A percentile compares a stretch with the other conserved stretches of the same genome.
phyloP scores from a whole-genome alignment of 1,139 yeast species.

The Taphrina pruni region DNA sequence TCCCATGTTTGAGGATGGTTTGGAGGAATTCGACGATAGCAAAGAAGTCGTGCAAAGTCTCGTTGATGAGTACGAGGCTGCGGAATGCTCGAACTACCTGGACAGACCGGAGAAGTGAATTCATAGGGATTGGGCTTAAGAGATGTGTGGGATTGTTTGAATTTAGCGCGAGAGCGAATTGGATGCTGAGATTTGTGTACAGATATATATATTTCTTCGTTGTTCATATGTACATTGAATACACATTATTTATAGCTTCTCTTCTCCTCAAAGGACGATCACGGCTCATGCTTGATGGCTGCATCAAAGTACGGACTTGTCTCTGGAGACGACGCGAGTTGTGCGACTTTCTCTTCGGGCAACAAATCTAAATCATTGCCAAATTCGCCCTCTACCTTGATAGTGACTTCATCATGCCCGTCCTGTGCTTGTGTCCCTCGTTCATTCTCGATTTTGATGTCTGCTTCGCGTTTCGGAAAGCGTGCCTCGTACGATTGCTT shows the following conservation, averaged over 20 bases:
- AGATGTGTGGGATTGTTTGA: neutral
- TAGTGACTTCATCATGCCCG: neutral
- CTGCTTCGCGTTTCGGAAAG: slow-evolving; percentile 2
- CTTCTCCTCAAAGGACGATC: neutral
- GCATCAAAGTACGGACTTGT: slow-evolving; percentile 16
- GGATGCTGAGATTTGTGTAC: neutral
- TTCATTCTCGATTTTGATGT: slow-evolving; percentile 14
- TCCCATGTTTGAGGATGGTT: slow-evolving; percentile 62
- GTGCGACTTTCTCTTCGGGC: slow-evolving; percentile 41
- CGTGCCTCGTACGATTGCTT: slow-evolving; percentile 16
- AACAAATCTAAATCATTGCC: slow-evolving; percentile 24
- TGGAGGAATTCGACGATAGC: slow-evolving; percentile 80
- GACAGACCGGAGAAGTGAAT: slow-evolving; percentile 11
- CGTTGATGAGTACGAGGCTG: slow-evolving; percentile 72
- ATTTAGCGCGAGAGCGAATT: slow-evolving; percentile 10
- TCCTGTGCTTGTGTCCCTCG: neutral
- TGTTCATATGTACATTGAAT: slow-evolving; percentile 12
- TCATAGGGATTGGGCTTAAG: neutral
- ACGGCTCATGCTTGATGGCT: slow-evolving; percentile 2
- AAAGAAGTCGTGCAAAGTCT: slow-evolving; percentile 71
- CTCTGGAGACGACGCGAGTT: neutral
- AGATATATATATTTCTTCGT: neutral
- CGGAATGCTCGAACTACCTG: slow-evolving; percentile 61
- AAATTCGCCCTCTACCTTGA: slow-evolving; percentile 11
- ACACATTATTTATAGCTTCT: neutral